Evolutionary conservation across 306 rosid species (phyloP).

Genomic region (Calophaca sinica): DNA sequence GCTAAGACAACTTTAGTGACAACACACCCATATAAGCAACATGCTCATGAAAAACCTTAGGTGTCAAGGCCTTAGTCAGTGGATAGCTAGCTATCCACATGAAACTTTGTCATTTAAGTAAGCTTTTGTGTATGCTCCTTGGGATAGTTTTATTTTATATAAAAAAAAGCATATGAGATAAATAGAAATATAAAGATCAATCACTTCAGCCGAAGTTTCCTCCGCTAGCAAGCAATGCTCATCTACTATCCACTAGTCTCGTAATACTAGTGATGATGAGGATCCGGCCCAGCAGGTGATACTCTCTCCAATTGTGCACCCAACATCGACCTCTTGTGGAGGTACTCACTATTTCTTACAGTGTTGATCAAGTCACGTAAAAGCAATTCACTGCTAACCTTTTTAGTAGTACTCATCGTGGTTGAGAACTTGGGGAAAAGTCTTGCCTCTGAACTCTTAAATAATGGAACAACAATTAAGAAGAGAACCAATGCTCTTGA

Average conservation of each 20-base stretch:
- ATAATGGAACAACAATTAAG: conserved; percentile 41
- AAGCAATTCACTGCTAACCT: conserved; percentile 41
- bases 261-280: conserved; percentile 59
- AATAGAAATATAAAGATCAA: conserved; percentile 26
- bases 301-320: conserved; percentile 40
- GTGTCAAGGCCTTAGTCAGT: no score
- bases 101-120: neutral
- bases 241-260: neutral
- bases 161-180: neutral
- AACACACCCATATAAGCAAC: no score
- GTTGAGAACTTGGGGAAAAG: conserved; percentile 29
- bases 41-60: no score
- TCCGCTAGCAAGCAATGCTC: neutral
- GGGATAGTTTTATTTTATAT: neutral
- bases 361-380: conserved; percentile 41
- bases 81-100: no score
- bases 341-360: conserved; percentile 5
- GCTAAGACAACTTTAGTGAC: no score
- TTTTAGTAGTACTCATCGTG: conserved; percentile 27
- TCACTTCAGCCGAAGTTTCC: conserved; percentile 23
- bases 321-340: conserved; percentile 46
- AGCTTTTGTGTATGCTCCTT: neutral
- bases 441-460: conserved; percentile 55
- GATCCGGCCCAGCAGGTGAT: conserved; percentile 67
- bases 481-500: conserved; percentile 45